Conservation (phyloP, 2,329 filamentous ascomycete species). For the Leptographium lundbergii region DNA sequence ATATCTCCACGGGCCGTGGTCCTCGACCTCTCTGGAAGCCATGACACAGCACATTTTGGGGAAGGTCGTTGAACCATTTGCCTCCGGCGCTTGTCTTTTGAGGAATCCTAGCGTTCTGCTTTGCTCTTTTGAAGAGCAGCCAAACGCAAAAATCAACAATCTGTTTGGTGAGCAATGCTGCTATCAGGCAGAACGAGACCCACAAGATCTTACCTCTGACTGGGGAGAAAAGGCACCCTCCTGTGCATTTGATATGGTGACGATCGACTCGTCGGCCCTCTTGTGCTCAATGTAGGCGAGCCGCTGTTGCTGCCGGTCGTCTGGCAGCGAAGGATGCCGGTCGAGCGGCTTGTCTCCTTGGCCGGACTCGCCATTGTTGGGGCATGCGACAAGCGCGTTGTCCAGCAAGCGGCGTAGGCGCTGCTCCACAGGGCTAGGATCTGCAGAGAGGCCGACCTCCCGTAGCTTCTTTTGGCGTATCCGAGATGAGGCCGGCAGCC, state of each 20-base stretch:
- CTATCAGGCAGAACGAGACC: constrained; percentile 1
- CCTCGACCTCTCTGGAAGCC: constrained; percentile 50
- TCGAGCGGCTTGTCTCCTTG: constrained; percentile 10
- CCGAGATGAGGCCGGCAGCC: constrained; percentile 54
- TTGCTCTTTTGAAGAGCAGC: constrained; percentile 54
- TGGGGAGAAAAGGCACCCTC: constrained; percentile 39
- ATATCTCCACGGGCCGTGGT: not conserved
- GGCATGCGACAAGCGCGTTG: constrained; percentile 50
- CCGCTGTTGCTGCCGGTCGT: constrained; percentile 42
- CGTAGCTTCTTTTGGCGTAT: constrained; percentile 45
- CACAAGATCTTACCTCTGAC: constrained; percentile 39
- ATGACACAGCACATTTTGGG: constrained; percentile 53
- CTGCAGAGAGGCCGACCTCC: not conserved
- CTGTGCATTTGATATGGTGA: constrained; percentile 36
- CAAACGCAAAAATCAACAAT: constrained; percentile 69
- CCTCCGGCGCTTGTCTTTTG: constrained; percentile 18
- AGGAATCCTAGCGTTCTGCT: constrained; percentile 36
- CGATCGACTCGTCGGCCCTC: constrained; percentile 42
- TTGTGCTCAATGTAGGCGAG: constrained; percentile 43
- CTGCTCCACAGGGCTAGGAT: constrained; percentile 19
- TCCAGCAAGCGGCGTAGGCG: constrained; percentile 51
- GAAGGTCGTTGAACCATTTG: not conserved
- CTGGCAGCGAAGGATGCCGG: constrained; percentile 8
- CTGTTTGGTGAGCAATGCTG: constrained; percentile 26
- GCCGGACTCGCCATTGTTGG: constrained; percentile 12